phyloP scores from a whole-genome alignment of 345 rosid genomes.

The Lenwebbia sp. region DNA sequence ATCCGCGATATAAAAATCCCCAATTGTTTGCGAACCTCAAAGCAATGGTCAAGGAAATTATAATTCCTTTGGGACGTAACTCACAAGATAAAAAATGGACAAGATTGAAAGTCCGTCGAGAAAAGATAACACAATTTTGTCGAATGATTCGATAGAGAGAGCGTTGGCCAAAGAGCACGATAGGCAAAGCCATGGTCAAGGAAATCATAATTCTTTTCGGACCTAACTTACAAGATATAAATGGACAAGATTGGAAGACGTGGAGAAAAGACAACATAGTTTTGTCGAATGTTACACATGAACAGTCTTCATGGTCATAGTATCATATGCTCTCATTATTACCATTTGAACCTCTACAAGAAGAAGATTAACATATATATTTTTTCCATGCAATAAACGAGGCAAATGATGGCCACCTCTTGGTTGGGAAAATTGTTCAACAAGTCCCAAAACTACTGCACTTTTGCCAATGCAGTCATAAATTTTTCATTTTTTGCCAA shows the following conservation, averaged over 20 bases:
- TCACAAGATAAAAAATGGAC: neutral
- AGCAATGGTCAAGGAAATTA: neutral
- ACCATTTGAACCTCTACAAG: neutral
- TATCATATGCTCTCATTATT: neutral
- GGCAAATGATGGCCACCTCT: neutral
- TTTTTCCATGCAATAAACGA: neutral
- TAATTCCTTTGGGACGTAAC: neutral
- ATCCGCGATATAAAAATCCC: neutral
- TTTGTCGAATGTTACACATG: neutral
- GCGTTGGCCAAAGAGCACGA: neutral
- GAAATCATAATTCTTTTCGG: neutral
- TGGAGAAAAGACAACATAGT: too few species aligned
- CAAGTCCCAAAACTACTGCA: accelerated
- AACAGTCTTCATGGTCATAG: neutral
- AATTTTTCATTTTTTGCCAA: too few species aligned
- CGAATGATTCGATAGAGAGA: neutral
- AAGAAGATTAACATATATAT: neutral
- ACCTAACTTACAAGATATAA: neutral
- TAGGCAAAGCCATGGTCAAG: neutral
- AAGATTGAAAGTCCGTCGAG: neutral
- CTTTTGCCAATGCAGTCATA: too few species aligned
- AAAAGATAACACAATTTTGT: neutral
- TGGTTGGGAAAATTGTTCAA: neutral
- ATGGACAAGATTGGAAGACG: too few species aligned
- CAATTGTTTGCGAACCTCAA: neutral